A percentile compares a stretch with the other conserved stretches of the same genome.
These are phyloP conservation scores for Musa troglodytarum DNA, from an alignment of 176 grass and related monocot species.

Conservation along the genomic window DNA sequence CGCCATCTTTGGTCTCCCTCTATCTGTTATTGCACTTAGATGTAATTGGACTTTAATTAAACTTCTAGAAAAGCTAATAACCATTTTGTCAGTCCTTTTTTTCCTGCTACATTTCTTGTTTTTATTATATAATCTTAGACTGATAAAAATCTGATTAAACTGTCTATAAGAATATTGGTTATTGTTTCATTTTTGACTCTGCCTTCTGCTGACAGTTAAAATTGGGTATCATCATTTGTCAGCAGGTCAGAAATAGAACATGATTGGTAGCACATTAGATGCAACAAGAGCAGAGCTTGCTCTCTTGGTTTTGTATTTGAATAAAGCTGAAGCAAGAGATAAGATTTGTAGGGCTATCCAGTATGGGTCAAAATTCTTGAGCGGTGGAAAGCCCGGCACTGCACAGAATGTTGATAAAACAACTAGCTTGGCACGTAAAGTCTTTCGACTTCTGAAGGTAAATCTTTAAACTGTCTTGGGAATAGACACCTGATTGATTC, in stretches of 20 bases:
- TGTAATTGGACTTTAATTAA: too few relatives aligned
- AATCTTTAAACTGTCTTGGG: background rate
- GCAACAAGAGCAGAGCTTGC: constrained; percentile 59
- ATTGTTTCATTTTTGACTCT: background rate
- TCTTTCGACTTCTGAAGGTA: constrained; percentile 77
- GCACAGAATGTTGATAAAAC: constrained; percentile 65
- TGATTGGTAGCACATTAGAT: constrained; percentile 47
- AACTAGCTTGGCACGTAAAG: constrained; percentile 85
- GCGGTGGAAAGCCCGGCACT: constrained; percentile 70
- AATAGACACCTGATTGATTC: background rate
- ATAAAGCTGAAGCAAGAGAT: constrained; percentile 85
- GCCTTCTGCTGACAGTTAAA: background rate
- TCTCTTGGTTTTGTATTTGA: constrained; percentile 72
- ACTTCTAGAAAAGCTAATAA: too few relatives aligned
- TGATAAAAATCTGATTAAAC: too few relatives aligned
- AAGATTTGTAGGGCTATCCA: constrained; percentile 90
- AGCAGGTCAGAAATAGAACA: constrained; percentile 10
- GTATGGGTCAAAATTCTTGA: constrained; percentile 80
- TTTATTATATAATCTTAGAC: too few relatives aligned
- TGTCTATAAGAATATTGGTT: too few relatives aligned
- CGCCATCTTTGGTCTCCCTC: too few relatives aligned
- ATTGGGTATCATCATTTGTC: too few relatives aligned
- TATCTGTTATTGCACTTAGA: too few relatives aligned
- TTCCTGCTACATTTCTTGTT: too few relatives aligned
- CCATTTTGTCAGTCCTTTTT: too few relatives aligned